Conservation (phyloP, 1,139 yeast species). For the Nakaseomyces kungkrabaensis region DNA sequence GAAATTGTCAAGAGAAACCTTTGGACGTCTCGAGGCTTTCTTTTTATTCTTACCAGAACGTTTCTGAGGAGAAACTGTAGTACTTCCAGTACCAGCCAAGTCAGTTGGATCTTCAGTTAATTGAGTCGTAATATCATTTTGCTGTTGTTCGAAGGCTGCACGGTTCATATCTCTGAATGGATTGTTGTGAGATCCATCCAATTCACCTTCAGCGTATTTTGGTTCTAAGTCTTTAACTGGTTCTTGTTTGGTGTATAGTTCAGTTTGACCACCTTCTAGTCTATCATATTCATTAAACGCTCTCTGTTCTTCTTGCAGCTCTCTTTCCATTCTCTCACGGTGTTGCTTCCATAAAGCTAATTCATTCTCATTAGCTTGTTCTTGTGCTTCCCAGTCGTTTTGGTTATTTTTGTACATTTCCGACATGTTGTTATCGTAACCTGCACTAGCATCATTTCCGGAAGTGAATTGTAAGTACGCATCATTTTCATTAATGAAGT, state of each 20-base stretch:
- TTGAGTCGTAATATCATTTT: constrained; percentile 8
- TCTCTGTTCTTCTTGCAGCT: constrained; percentile 9
- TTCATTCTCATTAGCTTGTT: constrained; percentile 8
- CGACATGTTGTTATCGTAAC: background rate
- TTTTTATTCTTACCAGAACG: constrained; percentile 16
- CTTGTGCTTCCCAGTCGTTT: background rate
- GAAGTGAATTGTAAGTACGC: constrained; percentile 22
- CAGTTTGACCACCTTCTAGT: constrained; percentile 5
- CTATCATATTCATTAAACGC: background rate
- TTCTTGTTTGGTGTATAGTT: constrained; percentile 4
- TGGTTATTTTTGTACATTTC: constrained; percentile 3
- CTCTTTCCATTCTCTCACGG: constrained; percentile 17
- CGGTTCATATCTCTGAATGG: constrained; percentile 25
- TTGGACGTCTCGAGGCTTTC: constrained; percentile 33
- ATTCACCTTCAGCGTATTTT: background rate
- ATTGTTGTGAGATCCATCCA: constrained; percentile 14
- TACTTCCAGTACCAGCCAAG: background rate
- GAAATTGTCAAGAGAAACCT: constrained; percentile 91
- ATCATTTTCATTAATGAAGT: constrained; percentile 18
- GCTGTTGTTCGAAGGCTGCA: constrained; percentile 14
- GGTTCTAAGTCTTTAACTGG: background rate
- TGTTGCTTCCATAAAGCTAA: constrained; percentile 6
- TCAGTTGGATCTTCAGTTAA: background rate
- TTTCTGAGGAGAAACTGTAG: constrained; percentile 3
- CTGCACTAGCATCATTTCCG: constrained; percentile 4